Percentiles rank a stretch among this genome's conserved stretches.
These are phyloP conservation scores for Aspergillus hiratsukae DNA, from an alignment of 2,329 filamentous ascomycete species.

Conservation along the genomic window DNA sequence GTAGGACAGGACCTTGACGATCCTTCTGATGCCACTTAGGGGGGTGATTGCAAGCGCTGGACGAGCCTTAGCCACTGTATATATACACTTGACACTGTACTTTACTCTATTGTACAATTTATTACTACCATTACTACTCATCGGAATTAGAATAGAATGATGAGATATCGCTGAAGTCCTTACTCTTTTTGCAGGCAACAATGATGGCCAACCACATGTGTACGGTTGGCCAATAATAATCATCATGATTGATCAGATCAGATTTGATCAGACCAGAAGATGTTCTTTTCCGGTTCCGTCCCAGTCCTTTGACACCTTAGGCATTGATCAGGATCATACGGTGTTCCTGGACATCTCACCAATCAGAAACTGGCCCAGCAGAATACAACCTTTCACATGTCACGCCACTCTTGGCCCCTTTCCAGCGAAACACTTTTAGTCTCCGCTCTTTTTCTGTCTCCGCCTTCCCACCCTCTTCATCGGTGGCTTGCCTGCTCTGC, in stretches of 20 bases:
- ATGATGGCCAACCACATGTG: too few species aligned
- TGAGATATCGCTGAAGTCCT: not conserved
- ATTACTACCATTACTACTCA: not conserved
- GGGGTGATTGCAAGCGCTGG: not conserved
- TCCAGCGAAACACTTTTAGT: not conserved
- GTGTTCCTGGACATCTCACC: slow-evolving; percentile 1
- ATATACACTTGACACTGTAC: not conserved
- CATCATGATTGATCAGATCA: not conserved
- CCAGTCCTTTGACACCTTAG: not conserved
- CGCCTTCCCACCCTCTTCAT: not conserved
- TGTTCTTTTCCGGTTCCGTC: not conserved
- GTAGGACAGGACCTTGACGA: not conserved
- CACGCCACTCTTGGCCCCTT: slow-evolving; percentile 18
- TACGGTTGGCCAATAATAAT: not conserved
- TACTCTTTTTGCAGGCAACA: not conserved
- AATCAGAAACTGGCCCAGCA: not conserved
- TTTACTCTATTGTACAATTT: not conserved
- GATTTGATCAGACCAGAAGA: not conserved
- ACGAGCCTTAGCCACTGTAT: not conserved
- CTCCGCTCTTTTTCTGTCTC: not conserved
- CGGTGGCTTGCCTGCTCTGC: not conserved
- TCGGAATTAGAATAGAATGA: not conserved
- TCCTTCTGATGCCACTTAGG: not conserved
- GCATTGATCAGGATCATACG: slow-evolving; percentile 11
- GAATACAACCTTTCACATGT: slow-evolving; percentile 28